Conservation (phyloP, 805 yeast genomes). For the Barnettozyma sp. region DNA sequence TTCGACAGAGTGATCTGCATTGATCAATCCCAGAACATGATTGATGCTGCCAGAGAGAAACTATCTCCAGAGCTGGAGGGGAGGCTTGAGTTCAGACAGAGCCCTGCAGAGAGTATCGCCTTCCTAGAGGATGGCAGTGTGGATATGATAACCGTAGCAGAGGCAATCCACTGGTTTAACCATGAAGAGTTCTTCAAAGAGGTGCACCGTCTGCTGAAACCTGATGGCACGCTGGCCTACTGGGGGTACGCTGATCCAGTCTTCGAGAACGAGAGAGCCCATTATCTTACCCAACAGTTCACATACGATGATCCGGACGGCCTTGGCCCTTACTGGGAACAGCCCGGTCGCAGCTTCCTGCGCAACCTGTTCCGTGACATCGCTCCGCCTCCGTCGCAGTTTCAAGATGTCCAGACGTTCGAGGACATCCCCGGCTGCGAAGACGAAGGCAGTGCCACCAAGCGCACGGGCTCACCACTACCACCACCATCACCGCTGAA, state of each 20-base stretch:
- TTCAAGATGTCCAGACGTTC: slow-evolving; percentile 32
- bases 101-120: slow-evolving; percentile 23
- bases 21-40: slow-evolving; percentile 56
- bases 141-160: slow-evolving; percentile 73
- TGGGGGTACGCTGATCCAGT: slow-evolving; percentile 79
- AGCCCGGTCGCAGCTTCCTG: slow-evolving; percentile 64
- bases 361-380: slow-evolving; percentile 38
- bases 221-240: slow-evolving; percentile 62
- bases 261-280: slow-evolving; percentile 48
- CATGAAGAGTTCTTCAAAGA: slow-evolving; percentile 46
- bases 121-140: slow-evolving; percentile 33
- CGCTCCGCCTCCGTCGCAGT: slow-evolving; percentile 35
- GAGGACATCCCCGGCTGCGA: slow-evolving; percentile 24
- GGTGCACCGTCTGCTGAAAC: slow-evolving; percentile 42
- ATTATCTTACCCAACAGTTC: slow-evolving; percentile 44
- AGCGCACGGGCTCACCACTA: no score
- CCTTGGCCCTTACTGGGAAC: slow-evolving; percentile 77
- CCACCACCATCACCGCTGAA: slow-evolving; percentile 5
- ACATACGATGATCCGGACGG: slow-evolving; percentile 40
- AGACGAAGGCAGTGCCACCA: slow-evolving; percentile 3
- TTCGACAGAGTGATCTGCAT: slow-evolving; percentile 53
- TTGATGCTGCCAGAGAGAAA: slow-evolving; percentile 36
- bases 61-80: slow-evolving; percentile 11
- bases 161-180: slow-evolving; percentile 83
- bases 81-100: slow-evolving; percentile 15